phyloP scores from a whole-genome alignment of 371 early-diverging fungal species.

The Rhizomucor pusillus region DNA sequence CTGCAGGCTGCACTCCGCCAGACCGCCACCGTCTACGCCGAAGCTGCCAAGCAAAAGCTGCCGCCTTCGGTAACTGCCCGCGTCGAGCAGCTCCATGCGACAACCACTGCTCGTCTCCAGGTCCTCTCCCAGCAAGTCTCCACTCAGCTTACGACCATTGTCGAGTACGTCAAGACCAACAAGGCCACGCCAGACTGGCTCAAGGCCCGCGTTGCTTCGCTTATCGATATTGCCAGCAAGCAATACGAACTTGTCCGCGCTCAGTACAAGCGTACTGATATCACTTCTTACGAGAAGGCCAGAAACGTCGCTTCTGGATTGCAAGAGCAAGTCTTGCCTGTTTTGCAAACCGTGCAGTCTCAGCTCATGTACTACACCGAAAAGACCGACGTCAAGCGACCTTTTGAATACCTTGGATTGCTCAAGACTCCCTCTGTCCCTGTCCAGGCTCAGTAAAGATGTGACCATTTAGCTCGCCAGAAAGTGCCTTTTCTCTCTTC shows the following conservation, averaged over 20 bases:
- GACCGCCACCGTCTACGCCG: constrained; percentile 20
- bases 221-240: constrained; percentile 39
- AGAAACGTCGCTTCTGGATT: constrained; percentile 42
- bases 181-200: constrained; percentile 47
- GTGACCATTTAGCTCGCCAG: background rate
- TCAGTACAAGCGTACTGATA: constrained; percentile 47
- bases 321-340: constrained; percentile 54
- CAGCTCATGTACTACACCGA: constrained; percentile 29
- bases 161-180: constrained; percentile 44
- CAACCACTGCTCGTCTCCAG: constrained; percentile 14
- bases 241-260: constrained; percentile 38
- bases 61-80: constrained; percentile 15
- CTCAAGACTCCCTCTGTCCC: constrained; percentile 2
- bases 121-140: constrained; percentile 25
- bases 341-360: constrained; percentile 46
- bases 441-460: background rate
- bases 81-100: constrained; percentile 15
- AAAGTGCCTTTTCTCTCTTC: too few relatives aligned
- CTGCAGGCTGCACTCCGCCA: constrained; percentile 21
- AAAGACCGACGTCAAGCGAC: constrained; percentile 23
- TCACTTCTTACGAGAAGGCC: constrained; percentile 48
- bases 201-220: constrained; percentile 38
- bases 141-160: constrained; percentile 23
- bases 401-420: constrained; percentile 10
- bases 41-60: constrained; percentile 26